Conservation (phyloP, 345 rosid species). For the Arabis alpina region DNA sequence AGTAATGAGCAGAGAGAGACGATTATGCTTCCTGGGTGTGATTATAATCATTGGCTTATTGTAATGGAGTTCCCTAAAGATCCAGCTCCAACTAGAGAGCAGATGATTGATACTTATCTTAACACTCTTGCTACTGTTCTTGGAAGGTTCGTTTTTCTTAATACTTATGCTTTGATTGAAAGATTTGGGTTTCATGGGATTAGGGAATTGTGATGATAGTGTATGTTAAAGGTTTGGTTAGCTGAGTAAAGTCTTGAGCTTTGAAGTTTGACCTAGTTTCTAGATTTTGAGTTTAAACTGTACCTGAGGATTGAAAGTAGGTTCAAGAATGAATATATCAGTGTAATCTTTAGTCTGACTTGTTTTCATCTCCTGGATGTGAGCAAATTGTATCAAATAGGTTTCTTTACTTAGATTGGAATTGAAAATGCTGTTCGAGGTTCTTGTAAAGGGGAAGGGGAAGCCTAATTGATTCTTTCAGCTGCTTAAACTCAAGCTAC, state of each 20-base stretch:
- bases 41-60: constrained; percentile 94
- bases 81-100: constrained; percentile 90
- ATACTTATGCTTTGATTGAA: too few relatives aligned
- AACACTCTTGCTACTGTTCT: constrained; percentile 84
- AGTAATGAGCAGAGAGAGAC: constrained; percentile 81
- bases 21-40: constrained; percentile 92
- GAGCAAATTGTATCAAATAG: neutral
- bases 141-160: constrained; percentile 59
- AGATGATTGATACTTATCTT: constrained; percentile 94
- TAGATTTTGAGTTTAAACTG: neutral
- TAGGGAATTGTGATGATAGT: constrained; percentile 15
- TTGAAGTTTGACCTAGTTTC: constrained; percentile 18
- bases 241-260: constrained; percentile 1
- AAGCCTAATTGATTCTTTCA: neutral
- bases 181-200: neutral
- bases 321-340: neutral
- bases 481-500: too few relatives aligned
- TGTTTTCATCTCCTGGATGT: constrained; percentile 4
- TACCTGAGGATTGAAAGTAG: too few relatives aligned
- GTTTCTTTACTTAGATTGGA: neutral
- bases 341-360: neutral
- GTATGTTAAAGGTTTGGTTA: neutral
- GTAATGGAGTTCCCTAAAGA: constrained; percentile 99
- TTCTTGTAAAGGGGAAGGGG: neutral
- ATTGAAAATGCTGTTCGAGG: neutral